Percentiles rank a stretch among this genome's conserved stretches.
phyloP scores from a whole-genome alignment of 1,139 yeast species.

The Blastobotrys buckinghamii region DNA sequence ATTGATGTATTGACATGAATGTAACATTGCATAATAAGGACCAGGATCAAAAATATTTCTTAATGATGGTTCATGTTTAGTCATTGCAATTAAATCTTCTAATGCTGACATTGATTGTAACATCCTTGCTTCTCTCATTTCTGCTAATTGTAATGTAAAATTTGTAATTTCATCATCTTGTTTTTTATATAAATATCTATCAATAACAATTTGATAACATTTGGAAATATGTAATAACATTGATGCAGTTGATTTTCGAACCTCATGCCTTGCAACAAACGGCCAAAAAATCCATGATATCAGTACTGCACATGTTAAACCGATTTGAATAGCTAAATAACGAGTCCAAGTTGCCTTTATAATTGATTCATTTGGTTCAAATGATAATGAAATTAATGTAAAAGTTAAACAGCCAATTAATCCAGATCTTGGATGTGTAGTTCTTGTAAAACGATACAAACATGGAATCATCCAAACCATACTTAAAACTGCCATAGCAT shows the following conservation, averaged over 20 bases:
- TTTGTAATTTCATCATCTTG: constrained; percentile 42
- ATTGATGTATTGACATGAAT: constrained; percentile 37
- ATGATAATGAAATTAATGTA: constrained; percentile 35
- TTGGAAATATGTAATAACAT: constrained; percentile 40
- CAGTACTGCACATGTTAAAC: constrained; percentile 35
- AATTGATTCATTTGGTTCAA: constrained; percentile 15
- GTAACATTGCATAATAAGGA: constrained; percentile 30
- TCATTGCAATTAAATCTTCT: constrained; percentile 34
- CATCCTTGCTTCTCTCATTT: constrained; percentile 44
- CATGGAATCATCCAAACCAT: constrained; percentile 34
- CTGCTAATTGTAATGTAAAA: constrained; percentile 39
- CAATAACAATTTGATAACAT: constrained; percentile 44
- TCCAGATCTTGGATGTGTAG: constrained; percentile 39
- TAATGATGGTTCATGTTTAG: constrained; percentile 37
- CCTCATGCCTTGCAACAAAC: constrained; percentile 41
- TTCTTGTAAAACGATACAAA: constrained; percentile 32
- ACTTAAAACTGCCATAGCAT: constrained; percentile 39
- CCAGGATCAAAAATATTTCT: constrained; percentile 25
- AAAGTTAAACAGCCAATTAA: constrained; percentile 38
- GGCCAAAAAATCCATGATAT: constrained; percentile 48
- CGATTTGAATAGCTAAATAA: constrained; percentile 37
- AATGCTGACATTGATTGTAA: constrained; percentile 40
- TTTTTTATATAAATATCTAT: constrained; percentile 44
- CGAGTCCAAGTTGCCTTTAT: constrained; percentile 37
- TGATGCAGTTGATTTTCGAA: constrained; percentile 37